phyloP scores from a whole-genome alignment of 306 rosid species.

The Cyclanthera cordifolia region DNA sequence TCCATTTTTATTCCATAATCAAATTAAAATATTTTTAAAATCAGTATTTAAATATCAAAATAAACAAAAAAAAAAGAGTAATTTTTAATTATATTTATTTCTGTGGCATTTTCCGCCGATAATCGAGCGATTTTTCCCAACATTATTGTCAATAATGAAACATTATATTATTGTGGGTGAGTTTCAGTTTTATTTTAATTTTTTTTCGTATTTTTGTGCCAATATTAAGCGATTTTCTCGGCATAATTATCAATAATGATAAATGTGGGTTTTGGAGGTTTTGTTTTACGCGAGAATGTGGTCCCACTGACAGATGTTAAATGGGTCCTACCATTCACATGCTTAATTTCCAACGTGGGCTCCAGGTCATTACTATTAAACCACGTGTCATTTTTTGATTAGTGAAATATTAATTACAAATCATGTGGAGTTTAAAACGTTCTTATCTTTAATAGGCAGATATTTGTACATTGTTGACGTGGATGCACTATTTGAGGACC shows the following conservation, averaged over 20 bases:
- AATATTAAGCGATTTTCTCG: slow-evolving; percentile 6
- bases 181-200: neutral
- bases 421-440: neutral
- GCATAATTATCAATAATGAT: neutral
- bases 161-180: neutral
- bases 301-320: neutral
- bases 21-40: too few relatives aligned
- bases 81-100: neutral
- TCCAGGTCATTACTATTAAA: neutral
- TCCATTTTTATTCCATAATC: too few relatives aligned
- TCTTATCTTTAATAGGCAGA: neutral
- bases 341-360: neutral
- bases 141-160: neutral
- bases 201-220: neutral
- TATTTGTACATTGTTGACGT: neutral
- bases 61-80: neutral
- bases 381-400: neutral
- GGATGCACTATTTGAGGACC: neutral
- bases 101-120: neutral
- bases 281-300: slow-evolving; percentile 7
- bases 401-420: neutral
- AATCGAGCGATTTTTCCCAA: neutral
- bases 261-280: slow-evolving; percentile 2
- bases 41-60: neutral
- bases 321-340: neutral